phyloP scores from a whole-genome alignment of 2,329 filamentous ascomycete genomes.

The Magnaporthales sp. region DNA sequence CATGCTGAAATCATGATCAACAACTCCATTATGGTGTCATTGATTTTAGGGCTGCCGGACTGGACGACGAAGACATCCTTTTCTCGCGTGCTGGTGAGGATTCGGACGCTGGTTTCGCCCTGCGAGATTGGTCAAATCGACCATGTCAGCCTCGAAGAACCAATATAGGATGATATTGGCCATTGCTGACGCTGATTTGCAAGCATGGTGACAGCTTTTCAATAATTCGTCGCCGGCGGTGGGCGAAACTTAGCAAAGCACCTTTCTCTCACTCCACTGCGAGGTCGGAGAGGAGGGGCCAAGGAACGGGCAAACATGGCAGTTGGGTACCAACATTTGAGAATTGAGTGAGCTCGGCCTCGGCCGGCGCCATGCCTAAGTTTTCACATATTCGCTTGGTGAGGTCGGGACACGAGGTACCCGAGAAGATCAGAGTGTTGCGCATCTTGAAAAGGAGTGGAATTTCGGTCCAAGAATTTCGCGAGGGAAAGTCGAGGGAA shows the following conservation, averaged over 20 bases:
- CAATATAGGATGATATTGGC: background rate
- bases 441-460: conserved; percentile 10
- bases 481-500: conserved; percentile 8
- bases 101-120: conserved; percentile 63
- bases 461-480: conserved; percentile 4
- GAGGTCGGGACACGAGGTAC: conserved; percentile 57
- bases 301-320: background rate
- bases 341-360: conserved; percentile 60
- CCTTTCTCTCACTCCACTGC: background rate
- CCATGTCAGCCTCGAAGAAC: conserved; percentile 16
- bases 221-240: background rate
- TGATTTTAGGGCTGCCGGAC: conserved; percentile 91
- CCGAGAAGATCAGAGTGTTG: conserved; percentile 59
- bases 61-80: conserved; percentile 99
- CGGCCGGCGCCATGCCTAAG: conserved; percentile 55
- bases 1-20: conserved; percentile 98
- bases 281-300: background rate
- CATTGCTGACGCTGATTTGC: background rate
- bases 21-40: conserved; percentile 98
- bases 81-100: conserved; percentile 74
- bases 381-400: conserved; percentile 60
- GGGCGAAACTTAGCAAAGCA: background rate
- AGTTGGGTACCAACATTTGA: conserved; percentile 42
- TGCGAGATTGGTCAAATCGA: conserved; percentile 22
- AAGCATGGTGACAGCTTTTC: background rate